These are phyloP conservation scores for Skeletonema costatum DNA, from an alignment of 108 stramenopile species.

Conservation along the genomic window DNA sequence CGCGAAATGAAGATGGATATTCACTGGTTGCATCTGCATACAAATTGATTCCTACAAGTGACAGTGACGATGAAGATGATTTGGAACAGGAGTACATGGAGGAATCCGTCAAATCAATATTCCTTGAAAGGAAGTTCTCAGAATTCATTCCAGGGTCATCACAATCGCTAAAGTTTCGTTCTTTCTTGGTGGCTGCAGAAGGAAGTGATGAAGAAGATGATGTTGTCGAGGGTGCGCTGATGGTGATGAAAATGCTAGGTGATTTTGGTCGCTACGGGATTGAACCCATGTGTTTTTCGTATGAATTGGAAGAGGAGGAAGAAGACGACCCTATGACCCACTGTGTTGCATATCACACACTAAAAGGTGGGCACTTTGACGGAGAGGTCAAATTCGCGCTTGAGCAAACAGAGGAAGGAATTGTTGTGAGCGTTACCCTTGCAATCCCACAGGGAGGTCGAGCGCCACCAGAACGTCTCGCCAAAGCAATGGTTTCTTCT, in stretches of 20 bases:
- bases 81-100: slow-evolving; percentile 33
- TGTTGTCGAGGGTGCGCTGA: slow-evolving; percentile 34
- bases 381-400: slow-evolving; percentile 65
- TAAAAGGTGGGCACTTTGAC: slow-evolving; percentile 76
- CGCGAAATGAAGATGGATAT: slow-evolving; percentile 20
- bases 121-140: slow-evolving; percentile 61
- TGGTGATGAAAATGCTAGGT: slow-evolving; percentile 68
- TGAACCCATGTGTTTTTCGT: slow-evolving; percentile 49
- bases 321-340: slow-evolving; percentile 13
- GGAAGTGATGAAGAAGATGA: slow-evolving; percentile 23
- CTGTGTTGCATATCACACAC: slow-evolving; percentile 53
- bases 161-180: slow-evolving; percentile 31
- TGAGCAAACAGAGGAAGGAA: slow-evolving; percentile 21
- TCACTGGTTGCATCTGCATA: slow-evolving; percentile 29
- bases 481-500: slow-evolving; percentile 42
- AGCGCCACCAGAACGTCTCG: slow-evolving; percentile 34
- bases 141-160: slow-evolving; percentile 59
- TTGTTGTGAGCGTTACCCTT: slow-evolving; percentile 44
- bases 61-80: slow-evolving; percentile 7
- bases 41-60: slow-evolving; percentile 17
- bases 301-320: slow-evolving; percentile 42
- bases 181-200: slow-evolving; percentile 27
- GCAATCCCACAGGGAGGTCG: slow-evolving; percentile 62
- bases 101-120: slow-evolving; percentile 46
- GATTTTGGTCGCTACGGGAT: slow-evolving; percentile 69